Evolutionary conservation across 2,329 filamentous ascomycete species (phyloP).

Genomic region (Catunica adiposa): DNA sequence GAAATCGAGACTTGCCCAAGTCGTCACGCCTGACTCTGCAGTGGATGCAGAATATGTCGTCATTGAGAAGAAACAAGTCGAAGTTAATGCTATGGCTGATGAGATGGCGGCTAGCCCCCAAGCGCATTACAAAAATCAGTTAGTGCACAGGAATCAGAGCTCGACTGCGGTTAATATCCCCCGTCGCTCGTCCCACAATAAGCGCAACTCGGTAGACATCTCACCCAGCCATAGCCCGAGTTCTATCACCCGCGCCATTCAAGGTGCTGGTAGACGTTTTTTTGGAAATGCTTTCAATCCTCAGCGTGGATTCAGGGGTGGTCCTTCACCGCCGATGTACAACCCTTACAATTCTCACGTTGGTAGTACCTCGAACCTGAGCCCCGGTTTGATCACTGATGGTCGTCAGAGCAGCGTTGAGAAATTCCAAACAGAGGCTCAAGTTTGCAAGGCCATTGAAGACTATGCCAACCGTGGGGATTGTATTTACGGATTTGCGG

Average conservation of each 20-base stretch:
- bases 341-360: conserved; percentile 65
- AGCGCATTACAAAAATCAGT: conserved; percentile 30
- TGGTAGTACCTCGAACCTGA: conserved; percentile 35
- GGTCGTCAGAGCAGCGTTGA: conserved; percentile 35
- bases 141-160: conserved; percentile 16
- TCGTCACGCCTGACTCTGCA: conserved; percentile 67
- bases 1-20: neutral
- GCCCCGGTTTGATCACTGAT: conserved; percentile 49
- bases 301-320: conserved; percentile 42
- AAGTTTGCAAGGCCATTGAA: conserved; percentile 64
- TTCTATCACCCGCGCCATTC: conserved; percentile 85
- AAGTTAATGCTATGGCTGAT: conserved; percentile 93
- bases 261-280: conserved; percentile 67
- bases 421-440: conserved; percentile 24
- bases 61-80: conserved; percentile 85
- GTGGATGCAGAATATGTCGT: conserved; percentile 91
- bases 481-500: conserved; percentile 92
- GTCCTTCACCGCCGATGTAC: conserved; percentile 60
- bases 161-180: conserved; percentile 49
- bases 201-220: conserved; percentile 9
- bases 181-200: conserved; percentile 50
- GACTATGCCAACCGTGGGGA: conserved; percentile 86
- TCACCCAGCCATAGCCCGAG: conserved; percentile 36
- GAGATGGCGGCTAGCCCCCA: conserved; percentile 75
- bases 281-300: conserved; percentile 57